phyloP scores from a whole-genome alignment of 176 grass and related monocot species.

The Oryza meyeriana region DNA sequence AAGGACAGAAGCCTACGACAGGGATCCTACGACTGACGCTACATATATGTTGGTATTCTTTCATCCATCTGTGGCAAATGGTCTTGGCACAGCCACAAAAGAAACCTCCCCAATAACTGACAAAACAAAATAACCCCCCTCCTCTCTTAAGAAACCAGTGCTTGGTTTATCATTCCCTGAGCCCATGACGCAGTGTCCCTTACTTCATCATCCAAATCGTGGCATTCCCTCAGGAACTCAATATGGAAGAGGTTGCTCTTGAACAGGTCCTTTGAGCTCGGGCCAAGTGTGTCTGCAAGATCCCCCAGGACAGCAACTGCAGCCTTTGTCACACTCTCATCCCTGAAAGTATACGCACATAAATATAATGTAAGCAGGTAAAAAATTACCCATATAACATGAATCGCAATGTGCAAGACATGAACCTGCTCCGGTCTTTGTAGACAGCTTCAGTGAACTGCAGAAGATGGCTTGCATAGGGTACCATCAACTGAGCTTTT shows the following conservation, averaged over 20 bases:
- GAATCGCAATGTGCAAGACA: constrained; percentile 9
- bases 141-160: constrained; percentile 46
- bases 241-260: constrained; percentile 57
- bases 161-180: constrained; percentile 67
- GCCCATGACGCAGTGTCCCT: constrained; percentile 68
- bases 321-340: constrained; percentile 81
- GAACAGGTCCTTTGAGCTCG: constrained; percentile 60
- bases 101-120: constrained; percentile 21
- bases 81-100: constrained; percentile 44
- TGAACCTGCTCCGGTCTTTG: constrained; percentile 63
- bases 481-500: constrained; percentile 76
- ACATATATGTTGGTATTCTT: constrained; percentile 46
- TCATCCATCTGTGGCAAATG: constrained; percentile 43
- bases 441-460: constrained; percentile 78
- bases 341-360: constrained; percentile 36
- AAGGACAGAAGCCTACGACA: constrained; percentile 37
- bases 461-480: constrained; percentile 61
- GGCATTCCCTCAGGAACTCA: constrained; percentile 73
- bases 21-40: constrained; percentile 43
- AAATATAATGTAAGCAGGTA: constrained; percentile 6
- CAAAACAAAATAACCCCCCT: constrained; percentile 16
- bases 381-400: constrained; percentile 2
- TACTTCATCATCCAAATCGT: constrained; percentile 61
- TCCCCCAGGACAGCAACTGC: constrained; percentile 80
- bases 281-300: constrained; percentile 68